Conservation (phyloP, 768 basidiomycete genomes). For the Lactarius sanguifluus region DNA sequence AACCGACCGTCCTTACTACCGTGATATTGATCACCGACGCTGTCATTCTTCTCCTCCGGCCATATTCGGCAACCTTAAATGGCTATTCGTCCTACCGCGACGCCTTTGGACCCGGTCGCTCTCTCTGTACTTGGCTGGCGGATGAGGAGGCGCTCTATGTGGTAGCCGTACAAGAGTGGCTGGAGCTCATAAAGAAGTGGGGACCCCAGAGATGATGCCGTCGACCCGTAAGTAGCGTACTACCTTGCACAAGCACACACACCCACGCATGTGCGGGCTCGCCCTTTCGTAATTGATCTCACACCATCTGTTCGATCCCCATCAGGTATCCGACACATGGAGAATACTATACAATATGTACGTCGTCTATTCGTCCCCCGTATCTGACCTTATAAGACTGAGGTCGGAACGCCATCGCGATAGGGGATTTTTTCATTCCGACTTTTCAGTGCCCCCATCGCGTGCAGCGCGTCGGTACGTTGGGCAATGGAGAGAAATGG, state of each 20-base stretch:
- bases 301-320: not conserved
- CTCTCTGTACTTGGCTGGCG: constrained; percentile 11
- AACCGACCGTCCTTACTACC: not conserved
- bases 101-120: not conserved
- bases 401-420: not conserved
- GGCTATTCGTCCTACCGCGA: constrained; percentile 8
- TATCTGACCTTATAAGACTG: not conserved
- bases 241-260: no score
- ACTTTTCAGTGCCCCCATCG: constrained; percentile 49
- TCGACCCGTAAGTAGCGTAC: constrained; percentile 8
- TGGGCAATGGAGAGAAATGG: constrained; percentile 57
- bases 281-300: not conserved
- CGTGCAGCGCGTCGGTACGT: constrained; percentile 45
- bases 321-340: constrained; percentile 9
- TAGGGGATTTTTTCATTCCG: constrained; percentile 52
- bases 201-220: constrained; percentile 6
- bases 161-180: not conserved
- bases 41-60: not conserved
- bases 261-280: no score
- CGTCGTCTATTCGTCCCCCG: no score
- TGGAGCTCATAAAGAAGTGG: constrained; percentile 18
- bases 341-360: no score
- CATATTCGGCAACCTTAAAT: not conserved
- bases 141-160: constrained; percentile 16
- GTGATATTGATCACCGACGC: not conserved